Evolutionary conservation across 2,329 filamentous ascomycete species (phyloP), one percentile per base, ranked within the genome.

Genomic region (Aspergillus ruber): DNA sequence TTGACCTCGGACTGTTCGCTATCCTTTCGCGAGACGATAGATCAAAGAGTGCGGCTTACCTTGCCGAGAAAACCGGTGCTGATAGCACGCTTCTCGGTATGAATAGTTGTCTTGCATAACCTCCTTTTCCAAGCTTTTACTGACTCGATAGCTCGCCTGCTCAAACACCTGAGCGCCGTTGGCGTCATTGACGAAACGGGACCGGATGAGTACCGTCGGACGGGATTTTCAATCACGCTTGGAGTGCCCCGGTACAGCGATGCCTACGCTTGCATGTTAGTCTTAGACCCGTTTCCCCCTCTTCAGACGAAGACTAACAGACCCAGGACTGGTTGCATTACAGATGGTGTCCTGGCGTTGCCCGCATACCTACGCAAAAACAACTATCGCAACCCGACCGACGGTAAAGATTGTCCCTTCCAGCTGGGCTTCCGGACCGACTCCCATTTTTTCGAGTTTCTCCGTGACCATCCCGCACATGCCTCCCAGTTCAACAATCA

Each of bases 151-250:
- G 60, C 56, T 42, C 65, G 67, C 4, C 48, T 69, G 23, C 50
- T 69, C 40, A 63, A 65, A 44, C 67, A 70, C 20, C 53, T 70
- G 0, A 55, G 46, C n/a, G 57, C 67, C 3, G 66, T 69, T 56
- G 64, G 64, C 12, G 60, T 64, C 15, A 53, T 71, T 39, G 48
- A 50, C 2, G 66, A 70, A 45, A 59, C 57, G 4, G 63, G 60
- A 1, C 51, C 50, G 1, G 59, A 69, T 46, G 55, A 61, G 35
- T 70, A 70, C 46, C 55, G 57, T 13, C 52, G 56, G 3, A 70
- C 57, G 13, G 61, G 62, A 29, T 62, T 67, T 44, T 56, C 65
- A 2, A 66, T 45, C 15, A 54, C 63, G 2, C 41, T 71, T 18
- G 43, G 42, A 9, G 43, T 58, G 1, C 49, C 52, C 2, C 54